These are phyloP conservation scores for Crithidia mellificae DNA, from an alignment of 208 protist genomes.

Conservation along the genomic window DNA sequence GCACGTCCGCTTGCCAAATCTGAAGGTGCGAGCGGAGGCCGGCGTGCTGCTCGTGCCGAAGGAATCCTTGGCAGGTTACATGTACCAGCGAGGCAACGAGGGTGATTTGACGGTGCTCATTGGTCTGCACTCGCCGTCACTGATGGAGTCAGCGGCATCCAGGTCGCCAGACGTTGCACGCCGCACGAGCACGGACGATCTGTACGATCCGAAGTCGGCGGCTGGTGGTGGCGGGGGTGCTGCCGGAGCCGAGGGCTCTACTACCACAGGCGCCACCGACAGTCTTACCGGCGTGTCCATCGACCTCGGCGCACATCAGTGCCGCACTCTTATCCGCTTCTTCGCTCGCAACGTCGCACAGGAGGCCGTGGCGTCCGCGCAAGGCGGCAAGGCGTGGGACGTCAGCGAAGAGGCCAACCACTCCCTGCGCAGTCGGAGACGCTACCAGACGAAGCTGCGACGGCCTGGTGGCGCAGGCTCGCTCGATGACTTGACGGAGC, in stretches of 20 bases:
- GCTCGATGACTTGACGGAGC: neutral
- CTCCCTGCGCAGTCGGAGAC: neutral
- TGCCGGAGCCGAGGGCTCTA: too few species aligned
- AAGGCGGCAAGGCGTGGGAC: neutral
- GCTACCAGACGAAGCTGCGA: neutral
- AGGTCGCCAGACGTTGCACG: too few species aligned
- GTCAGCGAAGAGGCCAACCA: slow-evolving; percentile 5
- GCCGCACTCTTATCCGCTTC: slow-evolving; percentile 12
- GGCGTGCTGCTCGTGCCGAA: slow-evolving; percentile 28
- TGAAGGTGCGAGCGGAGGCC: slow-evolving; percentile 19
- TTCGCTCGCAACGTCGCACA: slow-evolving; percentile 15
- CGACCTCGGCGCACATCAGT: slow-evolving; percentile 13
- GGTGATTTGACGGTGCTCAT: slow-evolving; percentile 16
- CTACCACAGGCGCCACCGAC: neutral
- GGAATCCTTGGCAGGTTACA: slow-evolving; percentile 23
- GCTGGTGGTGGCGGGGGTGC: neutral
- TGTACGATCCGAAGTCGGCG: neutral
- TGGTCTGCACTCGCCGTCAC: slow-evolving; percentile 14
- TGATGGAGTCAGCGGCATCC: neutral
- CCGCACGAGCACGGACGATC: neutral
- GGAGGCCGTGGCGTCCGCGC: neutral
- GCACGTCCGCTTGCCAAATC: slow-evolving; percentile 17
- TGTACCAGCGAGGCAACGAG: slow-evolving; percentile 6
- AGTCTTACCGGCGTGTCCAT: neutral
- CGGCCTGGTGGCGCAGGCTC: neutral